Conservation (phyloP, 2,329 filamentous ascomycete genomes). For the Colletotrichum sp. region DNA sequence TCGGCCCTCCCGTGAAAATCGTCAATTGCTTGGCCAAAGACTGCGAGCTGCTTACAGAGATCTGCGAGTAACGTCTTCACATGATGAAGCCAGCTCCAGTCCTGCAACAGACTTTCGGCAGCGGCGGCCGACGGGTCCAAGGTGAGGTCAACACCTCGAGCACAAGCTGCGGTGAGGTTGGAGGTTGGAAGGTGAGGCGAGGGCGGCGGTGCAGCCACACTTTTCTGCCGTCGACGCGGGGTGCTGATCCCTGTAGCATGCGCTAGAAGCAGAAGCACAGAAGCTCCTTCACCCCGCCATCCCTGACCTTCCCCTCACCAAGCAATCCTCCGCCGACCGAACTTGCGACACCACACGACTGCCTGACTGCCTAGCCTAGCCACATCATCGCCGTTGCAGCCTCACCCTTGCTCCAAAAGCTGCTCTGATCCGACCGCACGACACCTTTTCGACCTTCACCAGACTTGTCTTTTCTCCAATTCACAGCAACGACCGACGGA, state of each 20-base stretch:
- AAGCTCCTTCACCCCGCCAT: background rate
- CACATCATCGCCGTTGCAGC: constrained; percentile 17
- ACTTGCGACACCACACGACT: constrained; percentile 19
- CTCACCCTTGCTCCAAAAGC: background rate
- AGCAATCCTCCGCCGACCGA: background rate
- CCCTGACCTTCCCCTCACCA: background rate
- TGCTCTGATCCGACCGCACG: background rate
- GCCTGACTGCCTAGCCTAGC: constrained; percentile 11
- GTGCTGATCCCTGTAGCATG: background rate
- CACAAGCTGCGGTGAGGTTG: background rate
- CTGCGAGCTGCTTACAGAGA: background rate
- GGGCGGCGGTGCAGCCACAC: background rate
- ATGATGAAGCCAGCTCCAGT: background rate
- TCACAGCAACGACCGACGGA: background rate
- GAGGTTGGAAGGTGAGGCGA: background rate
- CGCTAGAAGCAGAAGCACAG: background rate
- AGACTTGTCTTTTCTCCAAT: background rate
- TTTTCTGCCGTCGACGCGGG: background rate
- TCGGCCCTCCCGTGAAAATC: background rate
- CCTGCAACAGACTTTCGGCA: constrained; percentile 1
- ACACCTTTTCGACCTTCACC: background rate
- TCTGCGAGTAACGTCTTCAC: background rate
- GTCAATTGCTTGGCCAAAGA: background rate
- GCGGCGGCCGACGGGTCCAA: background rate
- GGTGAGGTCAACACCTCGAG: background rate